Evolutionary conservation across 23 red algal species (phyloP).

Genomic region (Pyropia haitanensis): DNA sequence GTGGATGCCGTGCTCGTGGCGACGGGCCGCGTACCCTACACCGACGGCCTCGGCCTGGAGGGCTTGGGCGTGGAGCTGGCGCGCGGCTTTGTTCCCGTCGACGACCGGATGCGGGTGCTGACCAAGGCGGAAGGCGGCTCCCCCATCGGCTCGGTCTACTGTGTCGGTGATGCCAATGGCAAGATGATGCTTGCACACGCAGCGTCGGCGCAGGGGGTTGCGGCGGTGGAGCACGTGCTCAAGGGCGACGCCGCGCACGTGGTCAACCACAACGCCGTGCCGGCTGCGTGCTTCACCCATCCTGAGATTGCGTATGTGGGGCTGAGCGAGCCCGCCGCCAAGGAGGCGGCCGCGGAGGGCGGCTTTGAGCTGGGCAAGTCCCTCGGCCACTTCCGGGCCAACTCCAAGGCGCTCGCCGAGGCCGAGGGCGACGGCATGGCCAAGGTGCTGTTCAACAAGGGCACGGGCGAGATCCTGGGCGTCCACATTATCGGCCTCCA

Average conservation of each 20-base stretch:
- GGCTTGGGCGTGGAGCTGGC: conserved; percentile 45
- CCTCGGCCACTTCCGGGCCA: conserved; percentile 86
- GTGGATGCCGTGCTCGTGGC: conserved; percentile 92
- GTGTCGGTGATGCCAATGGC: conserved; percentile 96
- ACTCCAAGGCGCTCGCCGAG: conserved; percentile 96
- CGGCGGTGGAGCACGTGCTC: conserved; percentile 78
- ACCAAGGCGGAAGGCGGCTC: conserved; percentile 27
- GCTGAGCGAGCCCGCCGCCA: conserved; percentile 71
- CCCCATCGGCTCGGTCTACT: conserved; percentile 68
- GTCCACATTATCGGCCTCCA: conserved; percentile 98
- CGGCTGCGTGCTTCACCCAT: conserved; percentile 97
- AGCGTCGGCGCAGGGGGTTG: conserved; percentile 89
- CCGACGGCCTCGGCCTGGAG: conserved; percentile 78
- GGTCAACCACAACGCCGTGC: conserved; percentile 73
- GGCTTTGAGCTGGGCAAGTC: conserved; percentile 89
- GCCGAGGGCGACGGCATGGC: conserved; percentile 92
- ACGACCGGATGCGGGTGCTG: conserved; percentile 89
- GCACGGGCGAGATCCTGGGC: conserved; percentile 77
- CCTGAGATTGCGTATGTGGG: conserved; percentile 96
- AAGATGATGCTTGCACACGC: conserved; percentile 99
- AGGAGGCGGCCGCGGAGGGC: conserved; percentile 50
- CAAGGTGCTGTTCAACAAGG: conserved; percentile 88
- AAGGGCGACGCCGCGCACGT: conserved; percentile 48
- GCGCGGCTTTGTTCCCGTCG: conserved; percentile 90
- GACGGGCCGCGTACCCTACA: conserved; percentile 80